Evolutionary conservation across 371 early-diverging fungal species (phyloP).

Genomic region (Mortierella sp.): DNA sequence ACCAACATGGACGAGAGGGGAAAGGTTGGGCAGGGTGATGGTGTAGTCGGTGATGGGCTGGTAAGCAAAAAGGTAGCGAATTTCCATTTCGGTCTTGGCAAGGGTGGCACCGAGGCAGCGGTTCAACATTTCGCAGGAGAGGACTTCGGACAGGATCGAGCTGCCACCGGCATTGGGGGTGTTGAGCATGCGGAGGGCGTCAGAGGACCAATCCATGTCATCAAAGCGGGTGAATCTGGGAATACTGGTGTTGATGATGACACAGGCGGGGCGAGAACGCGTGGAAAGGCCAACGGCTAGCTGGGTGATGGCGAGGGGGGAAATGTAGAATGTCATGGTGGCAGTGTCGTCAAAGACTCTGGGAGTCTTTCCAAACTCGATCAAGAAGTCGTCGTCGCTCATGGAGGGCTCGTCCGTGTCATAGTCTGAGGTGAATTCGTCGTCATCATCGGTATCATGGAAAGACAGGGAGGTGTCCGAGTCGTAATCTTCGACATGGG

Average conservation of each 20-base stretch:
- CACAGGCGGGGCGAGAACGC: slow-evolving; percentile 35
- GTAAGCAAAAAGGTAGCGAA: slow-evolving; percentile 52
- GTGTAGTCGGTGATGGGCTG: slow-evolving; percentile 70
- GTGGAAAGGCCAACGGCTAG: slow-evolving; percentile 30
- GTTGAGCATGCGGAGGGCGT: slow-evolving; percentile 49
- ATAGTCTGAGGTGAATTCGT: not conserved
- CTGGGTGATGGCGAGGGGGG: slow-evolving; percentile 35
- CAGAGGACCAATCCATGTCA: slow-evolving; percentile 39
- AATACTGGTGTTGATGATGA: slow-evolving; percentile 47
- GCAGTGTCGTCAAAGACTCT: slow-evolving; percentile 31
- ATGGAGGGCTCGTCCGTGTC: slow-evolving; percentile 16
- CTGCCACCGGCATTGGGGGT: slow-evolving; percentile 67
- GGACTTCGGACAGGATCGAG: slow-evolving; percentile 61
- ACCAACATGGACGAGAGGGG: slow-evolving; percentile 49
- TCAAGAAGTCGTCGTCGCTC: slow-evolving; percentile 14
- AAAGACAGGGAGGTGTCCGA: not conserved
- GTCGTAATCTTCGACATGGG: slow-evolving; percentile 24
- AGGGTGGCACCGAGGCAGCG: slow-evolving; percentile 59
- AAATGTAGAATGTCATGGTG: slow-evolving; percentile 38
- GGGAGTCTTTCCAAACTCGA: slow-evolving; percentile 30
- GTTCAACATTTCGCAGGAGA: slow-evolving; percentile 63
- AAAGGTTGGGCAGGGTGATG: slow-evolving; percentile 43
- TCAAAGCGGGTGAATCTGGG: slow-evolving; percentile 30
- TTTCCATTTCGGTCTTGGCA: slow-evolving; percentile 67
- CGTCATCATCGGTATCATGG: slow-evolving; percentile 4